Evolutionary conservation across 495 filamentous ascomycete genomes (phyloP).

Genomic region (Parachaetomium inaequale): DNA sequence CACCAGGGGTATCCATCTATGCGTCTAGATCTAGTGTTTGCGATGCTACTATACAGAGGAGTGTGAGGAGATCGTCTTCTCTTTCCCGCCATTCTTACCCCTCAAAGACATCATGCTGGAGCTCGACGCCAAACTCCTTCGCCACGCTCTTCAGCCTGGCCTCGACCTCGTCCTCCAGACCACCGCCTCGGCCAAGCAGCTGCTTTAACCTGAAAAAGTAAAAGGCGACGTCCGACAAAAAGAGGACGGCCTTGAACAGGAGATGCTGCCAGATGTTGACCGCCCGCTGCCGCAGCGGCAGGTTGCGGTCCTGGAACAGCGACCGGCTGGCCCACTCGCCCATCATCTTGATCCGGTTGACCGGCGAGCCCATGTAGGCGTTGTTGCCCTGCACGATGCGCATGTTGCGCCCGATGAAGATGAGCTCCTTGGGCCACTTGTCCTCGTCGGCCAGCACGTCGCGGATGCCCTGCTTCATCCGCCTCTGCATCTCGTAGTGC

Average conservation of each 20-base stretch:
- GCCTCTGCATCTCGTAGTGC: conserved; percentile 79
- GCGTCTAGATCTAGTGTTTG: conserved; percentile 12
- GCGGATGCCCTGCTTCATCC: conserved; percentile 77
- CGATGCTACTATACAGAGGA: conserved; percentile 3
- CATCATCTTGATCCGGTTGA: conserved; percentile 93
- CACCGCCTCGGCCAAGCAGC: conserved; percentile 65
- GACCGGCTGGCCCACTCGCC: conserved; percentile 82
- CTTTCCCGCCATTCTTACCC: conserved; percentile 48
- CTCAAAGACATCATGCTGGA: conserved; percentile 83
- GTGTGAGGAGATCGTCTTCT: not conserved
- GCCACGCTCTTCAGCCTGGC: conserved; percentile 79
- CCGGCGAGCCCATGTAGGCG: conserved; percentile 79
- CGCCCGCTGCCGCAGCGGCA: conserved; percentile 39
- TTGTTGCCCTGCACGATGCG: conserved; percentile 74
- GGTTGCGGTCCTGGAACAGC: conserved; percentile 59
- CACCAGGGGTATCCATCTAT: conserved; percentile 14
- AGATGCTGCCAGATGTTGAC: conserved; percentile 65
- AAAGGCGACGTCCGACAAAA: conserved; percentile 77
- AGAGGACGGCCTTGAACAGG: conserved; percentile 72
- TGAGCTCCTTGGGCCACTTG: conserved; percentile 87
- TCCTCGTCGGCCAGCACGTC: conserved; percentile 84
- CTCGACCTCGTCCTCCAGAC: conserved; percentile 95
- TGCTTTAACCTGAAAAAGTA: conserved; percentile 75
- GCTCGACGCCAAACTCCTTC: conserved; percentile 84
- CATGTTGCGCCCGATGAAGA: conserved; percentile 94